Conservation (phyloP, 805 yeast genomes). For the Cephaloascus fragrans region DNA sequence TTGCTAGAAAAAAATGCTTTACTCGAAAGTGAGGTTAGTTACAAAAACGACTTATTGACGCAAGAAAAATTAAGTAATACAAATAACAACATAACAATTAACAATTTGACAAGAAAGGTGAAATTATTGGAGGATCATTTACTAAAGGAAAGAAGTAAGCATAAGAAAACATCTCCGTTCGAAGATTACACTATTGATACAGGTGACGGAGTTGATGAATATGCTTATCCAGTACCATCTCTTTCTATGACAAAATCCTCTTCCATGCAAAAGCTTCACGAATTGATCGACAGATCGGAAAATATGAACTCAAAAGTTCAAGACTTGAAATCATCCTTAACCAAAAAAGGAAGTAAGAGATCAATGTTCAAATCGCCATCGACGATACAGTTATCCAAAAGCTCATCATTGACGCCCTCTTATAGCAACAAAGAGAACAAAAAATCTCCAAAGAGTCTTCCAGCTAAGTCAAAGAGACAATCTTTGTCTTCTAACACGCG, state of each 20-base stretch:
- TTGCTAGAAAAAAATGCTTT: conserved; percentile 27
- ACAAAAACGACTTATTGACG: conserved; percentile 13
- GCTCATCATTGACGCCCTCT: neutral
- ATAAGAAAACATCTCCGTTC: neutral
- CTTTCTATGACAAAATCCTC: neutral
- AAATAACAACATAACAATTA: neutral
- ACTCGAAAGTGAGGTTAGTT: conserved; percentile 23
- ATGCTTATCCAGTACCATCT: neutral
- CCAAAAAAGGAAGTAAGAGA: neutral
- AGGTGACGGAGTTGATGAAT: neutral
- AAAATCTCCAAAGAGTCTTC: neutral
- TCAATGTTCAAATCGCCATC: neutral
- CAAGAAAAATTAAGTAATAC: conserved; percentile 10
- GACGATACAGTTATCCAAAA: neutral
- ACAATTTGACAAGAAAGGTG: neutral
- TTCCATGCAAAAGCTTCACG: neutral
- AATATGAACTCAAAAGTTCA: neutral
- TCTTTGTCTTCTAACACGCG: neutral
- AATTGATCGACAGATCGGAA: neutral
- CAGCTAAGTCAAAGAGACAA: neutral
- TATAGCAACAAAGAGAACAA: neutral
- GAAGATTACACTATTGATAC: neutral
- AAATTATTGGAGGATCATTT: neutral
- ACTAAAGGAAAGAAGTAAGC: neutral
- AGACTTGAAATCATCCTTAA: neutral